phyloP scores from a whole-genome alignment of 1,284 basidiomycete species.

The Naganishia liquefaciens region DNA sequence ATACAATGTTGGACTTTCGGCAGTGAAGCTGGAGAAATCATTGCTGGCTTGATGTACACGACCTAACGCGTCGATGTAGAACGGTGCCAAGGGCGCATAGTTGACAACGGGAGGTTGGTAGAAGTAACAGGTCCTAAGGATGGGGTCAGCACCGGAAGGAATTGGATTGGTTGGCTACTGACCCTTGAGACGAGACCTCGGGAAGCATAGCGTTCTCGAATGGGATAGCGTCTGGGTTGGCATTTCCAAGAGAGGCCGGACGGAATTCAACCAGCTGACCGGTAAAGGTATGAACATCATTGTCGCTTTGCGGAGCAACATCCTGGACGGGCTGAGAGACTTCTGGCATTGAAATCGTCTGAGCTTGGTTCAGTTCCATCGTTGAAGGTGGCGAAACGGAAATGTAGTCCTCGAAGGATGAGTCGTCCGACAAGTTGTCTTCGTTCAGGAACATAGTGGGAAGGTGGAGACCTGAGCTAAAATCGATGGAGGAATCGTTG shows the following conservation, averaged over 20 bases:
- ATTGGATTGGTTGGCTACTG: neutral
- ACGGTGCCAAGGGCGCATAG: conserved; percentile 1
- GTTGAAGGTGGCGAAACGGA: conserved; percentile 16
- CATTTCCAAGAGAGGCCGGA: too few species aligned
- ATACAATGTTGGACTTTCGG: neutral
- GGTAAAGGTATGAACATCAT: too few species aligned
- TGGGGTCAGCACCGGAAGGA: neutral
- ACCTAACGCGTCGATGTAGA: conserved; percentile 17
- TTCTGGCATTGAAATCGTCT: neutral
- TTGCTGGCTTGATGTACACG: conserved; percentile 1
- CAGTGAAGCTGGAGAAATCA: neutral
- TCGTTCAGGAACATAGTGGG: conserved; percentile 15
- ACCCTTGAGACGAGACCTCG: conserved; percentile 12
- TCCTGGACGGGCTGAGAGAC: neutral
- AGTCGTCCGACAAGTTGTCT: conserved; percentile 15
- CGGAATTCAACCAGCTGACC: too few species aligned
- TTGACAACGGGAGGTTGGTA: conserved; percentile 3
- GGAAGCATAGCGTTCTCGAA: neutral
- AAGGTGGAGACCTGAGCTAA: neutral
- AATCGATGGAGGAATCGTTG: neutral
- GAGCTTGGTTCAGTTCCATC: neutral
- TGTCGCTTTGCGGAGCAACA: too few species aligned
- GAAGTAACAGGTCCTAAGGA: conserved; percentile 3
- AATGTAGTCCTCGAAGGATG: conserved; percentile 27
- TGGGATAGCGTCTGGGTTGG: too few species aligned